Evolutionary conservation across 305 asterid species (phyloP).

Genomic region (Plantago rigida): DNA sequence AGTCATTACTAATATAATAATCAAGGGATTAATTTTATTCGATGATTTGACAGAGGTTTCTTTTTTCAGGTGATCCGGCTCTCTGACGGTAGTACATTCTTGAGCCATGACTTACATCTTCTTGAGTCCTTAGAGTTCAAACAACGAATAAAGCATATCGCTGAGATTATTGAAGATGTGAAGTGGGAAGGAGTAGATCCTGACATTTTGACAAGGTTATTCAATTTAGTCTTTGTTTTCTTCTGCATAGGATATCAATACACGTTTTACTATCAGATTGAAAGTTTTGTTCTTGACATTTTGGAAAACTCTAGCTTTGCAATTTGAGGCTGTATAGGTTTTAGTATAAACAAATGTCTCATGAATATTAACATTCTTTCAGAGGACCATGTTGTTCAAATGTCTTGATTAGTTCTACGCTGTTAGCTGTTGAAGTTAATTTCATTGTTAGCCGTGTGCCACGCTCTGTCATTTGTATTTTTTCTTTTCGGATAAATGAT

Average conservation of each 20-base stretch:
- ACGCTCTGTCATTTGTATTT: too few species aligned
- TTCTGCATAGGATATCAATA: not conserved
- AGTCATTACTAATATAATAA: not conserved
- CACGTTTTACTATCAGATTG: too few species aligned
- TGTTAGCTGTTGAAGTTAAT: too few species aligned
- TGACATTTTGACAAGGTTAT: conserved; percentile 77
- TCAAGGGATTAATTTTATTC: not conserved
- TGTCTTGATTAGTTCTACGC: too few species aligned
- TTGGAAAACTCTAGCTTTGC: too few species aligned
- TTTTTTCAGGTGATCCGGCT: conserved; percentile 55
- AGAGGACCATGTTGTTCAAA: too few species aligned
- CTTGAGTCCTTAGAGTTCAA: conserved; percentile 89
- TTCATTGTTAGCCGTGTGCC: too few species aligned
- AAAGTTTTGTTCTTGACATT: too few species aligned
- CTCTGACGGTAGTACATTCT: conserved; percentile 47
- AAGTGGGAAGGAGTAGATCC: conserved; percentile 83
- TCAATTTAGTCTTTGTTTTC: conserved; percentile 17
- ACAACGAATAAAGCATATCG: conserved; percentile 78
- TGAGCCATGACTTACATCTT: conserved; percentile 88
- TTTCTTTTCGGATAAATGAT: too few species aligned
- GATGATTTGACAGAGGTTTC: not conserved
- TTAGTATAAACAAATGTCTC: too few species aligned
- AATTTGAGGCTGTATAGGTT: too few species aligned
- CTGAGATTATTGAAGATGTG: conserved; percentile 76
- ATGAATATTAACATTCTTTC: too few species aligned